A percentile compares a stretch with the other conserved stretches of the same genome.
These are phyloP conservation scores for Trichoderma koningiopsis DNA, from an alignment of 2,329 filamentous ascomycete genomes.

Conservation along the genomic window DNA sequence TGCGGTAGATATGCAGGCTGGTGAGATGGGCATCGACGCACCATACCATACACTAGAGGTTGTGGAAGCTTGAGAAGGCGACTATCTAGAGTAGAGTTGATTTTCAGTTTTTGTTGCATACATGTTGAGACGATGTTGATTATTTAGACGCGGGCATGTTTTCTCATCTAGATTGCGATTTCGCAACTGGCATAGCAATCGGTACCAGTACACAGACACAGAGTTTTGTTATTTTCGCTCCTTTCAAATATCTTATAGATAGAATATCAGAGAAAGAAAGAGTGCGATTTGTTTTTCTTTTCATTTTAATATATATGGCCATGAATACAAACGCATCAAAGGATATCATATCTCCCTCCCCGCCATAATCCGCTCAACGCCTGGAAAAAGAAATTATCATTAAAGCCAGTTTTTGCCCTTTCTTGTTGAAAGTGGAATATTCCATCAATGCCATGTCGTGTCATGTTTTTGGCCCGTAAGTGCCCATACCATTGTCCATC, in stretches of 20 bases:
- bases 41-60: conserved; percentile 7
- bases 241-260: neutral
- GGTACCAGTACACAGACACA: neutral
- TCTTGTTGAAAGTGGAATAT: neutral
- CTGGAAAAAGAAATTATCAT: neutral
- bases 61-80: neutral
- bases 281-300: neutral
- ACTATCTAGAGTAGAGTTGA: neutral
- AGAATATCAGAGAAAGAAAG: neutral
- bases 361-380: neutral
- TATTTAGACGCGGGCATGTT: neutral
- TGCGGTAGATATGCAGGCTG: neutral
- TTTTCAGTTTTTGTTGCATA: neutral
- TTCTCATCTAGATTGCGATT: neutral
- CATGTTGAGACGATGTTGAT: neutral
- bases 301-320: neutral
- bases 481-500: conserved; percentile 2
- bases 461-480: neutral
- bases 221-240: neutral
- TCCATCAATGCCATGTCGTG: neutral
- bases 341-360: neutral
- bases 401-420: neutral
- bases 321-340: neutral
- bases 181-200: neutral
- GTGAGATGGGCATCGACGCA: neutral